A percentile compares a stretch with the other conserved stretches of the same genome.
Conservation (phyloP, 73 alveolate species). For the Paramecium primaurelia region DNA sequence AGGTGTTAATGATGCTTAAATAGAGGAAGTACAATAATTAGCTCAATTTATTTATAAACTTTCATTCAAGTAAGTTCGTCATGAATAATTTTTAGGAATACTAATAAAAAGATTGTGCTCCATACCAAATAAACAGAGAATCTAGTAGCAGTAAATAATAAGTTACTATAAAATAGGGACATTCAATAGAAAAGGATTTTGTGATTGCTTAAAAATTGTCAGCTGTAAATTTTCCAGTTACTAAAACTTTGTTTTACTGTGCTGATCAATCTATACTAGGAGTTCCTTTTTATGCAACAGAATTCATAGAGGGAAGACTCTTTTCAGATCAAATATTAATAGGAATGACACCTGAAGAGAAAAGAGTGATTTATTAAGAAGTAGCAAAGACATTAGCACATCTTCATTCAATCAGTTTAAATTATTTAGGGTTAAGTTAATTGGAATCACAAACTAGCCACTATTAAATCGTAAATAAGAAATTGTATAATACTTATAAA, state of each 20-base stretch:
- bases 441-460: background rate
- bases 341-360: background rate
- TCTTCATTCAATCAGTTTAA: background rate
- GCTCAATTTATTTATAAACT: background rate
- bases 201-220: background rate
- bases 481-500: constrained; percentile 9
- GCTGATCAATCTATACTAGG: background rate
- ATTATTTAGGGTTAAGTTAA: background rate
- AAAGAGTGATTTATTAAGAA: background rate
- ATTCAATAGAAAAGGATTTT: background rate
- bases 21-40: background rate
- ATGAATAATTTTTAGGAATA: background rate
- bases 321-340: background rate
- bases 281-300: background rate
- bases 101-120: background rate
- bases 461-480: background rate
- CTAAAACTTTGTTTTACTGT: background rate
- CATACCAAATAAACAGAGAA: background rate
- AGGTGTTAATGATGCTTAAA: background rate
- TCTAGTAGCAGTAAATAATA: background rate
- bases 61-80: background rate
- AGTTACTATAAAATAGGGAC: background rate
- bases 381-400: background rate
- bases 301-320: background rate
- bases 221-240: background rate